A percentile compares a stretch with the other conserved stretches of the same genome.
Evolutionary conservation across 2,329 filamentous ascomycete species (phyloP).

Genomic region (Penicillium vulpinum): DNA sequence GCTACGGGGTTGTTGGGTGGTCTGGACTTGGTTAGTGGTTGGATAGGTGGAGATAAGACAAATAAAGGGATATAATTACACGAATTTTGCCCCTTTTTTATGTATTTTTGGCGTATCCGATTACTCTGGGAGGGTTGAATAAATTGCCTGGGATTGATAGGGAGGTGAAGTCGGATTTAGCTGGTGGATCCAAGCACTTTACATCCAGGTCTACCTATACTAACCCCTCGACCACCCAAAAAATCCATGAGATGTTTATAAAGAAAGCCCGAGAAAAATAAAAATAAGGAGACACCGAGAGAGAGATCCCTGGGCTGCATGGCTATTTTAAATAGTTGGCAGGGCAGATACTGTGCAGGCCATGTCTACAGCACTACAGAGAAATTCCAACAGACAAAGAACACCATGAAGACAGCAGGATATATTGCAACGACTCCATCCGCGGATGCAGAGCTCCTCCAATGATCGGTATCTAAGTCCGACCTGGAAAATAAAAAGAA

Average conservation of each 20-base stretch:
- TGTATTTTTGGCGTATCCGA: neutral
- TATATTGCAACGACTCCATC: conserved; percentile 15
- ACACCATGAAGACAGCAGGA: neutral
- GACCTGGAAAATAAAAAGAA: conserved; percentile 5
- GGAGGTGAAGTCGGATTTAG: neutral
- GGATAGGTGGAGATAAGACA: neutral
- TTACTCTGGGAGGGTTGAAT: neutral
- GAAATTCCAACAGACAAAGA: neutral
- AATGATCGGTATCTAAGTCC: conserved; percentile 13
- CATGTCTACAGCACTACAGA: neutral
- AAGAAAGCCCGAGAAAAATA: no score
- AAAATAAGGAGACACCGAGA: no score
- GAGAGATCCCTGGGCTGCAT: neutral
- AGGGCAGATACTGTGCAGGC: neutral
- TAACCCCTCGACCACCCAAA: neutral
- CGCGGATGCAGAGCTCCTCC: neutral
- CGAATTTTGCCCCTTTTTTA: neutral
- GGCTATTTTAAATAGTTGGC: neutral
- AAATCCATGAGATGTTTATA: no score
- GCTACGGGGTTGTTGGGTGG: neutral
- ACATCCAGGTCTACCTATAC: neutral
- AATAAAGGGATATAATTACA: neutral
- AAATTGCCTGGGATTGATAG: neutral
- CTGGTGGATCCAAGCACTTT: conserved; percentile 14
- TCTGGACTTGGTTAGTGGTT: neutral